phyloP scores from a whole-genome alignment of 2,329 filamentous ascomycete genomes.

The Penicillium griseofulvum region DNA sequence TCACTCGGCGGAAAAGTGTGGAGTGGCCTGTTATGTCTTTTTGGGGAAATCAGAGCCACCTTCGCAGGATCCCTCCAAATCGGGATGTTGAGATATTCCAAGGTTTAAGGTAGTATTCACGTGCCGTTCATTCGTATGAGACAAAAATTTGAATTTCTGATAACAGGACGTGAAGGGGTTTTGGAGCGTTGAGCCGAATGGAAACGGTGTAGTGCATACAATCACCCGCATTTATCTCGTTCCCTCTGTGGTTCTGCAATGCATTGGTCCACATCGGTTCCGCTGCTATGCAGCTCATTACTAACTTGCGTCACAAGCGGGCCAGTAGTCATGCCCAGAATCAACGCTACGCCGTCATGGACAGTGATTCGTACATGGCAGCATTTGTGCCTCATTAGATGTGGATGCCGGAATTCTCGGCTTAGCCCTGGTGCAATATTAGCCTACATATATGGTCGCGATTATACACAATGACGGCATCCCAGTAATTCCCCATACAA shows the following conservation, averaged over 20 bases:
- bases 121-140: no score
- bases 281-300: conserved; percentile 14
- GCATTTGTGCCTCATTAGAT: conserved; percentile 36
- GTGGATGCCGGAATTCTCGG: conserved; percentile 28
- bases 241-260: conserved; percentile 3
- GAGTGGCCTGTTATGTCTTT: background rate
- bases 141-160: no score
- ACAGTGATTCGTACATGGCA: conserved; percentile 48
- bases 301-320: conserved; percentile 9
- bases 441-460: background rate
- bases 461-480: no score
- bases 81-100: background rate
- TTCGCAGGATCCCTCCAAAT: background rate
- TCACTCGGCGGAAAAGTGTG: background rate
- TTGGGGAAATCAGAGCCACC: conserved; percentile 17
- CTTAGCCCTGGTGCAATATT: conserved; percentile 25
- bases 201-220: background rate
- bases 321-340: conserved; percentile 1
- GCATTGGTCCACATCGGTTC: conserved; percentile 12
- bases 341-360: conserved; percentile 40
- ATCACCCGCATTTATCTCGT: background rate
- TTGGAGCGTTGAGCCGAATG: background rate
- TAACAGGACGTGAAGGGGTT: background rate
- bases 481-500: conserved; percentile 26
- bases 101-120: conserved; percentile 5